These are phyloP conservation scores for Ustilago esculenta DNA, from an alignment of 1,284 basidiomycete genomes.

Conservation along the genomic window DNA sequence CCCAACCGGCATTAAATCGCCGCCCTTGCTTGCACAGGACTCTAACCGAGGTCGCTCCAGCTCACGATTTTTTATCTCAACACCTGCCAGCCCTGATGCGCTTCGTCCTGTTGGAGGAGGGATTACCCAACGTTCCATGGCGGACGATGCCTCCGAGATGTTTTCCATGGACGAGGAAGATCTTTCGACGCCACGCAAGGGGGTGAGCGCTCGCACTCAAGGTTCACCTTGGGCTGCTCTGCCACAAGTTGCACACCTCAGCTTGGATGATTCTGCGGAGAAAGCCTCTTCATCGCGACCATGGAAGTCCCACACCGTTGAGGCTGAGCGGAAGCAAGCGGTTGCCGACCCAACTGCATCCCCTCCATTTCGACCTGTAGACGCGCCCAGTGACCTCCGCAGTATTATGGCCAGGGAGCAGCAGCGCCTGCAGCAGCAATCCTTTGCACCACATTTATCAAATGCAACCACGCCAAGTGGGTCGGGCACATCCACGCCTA, in stretches of 20 bases:
- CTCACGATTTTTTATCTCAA: conserved; percentile 51
- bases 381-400: conserved; percentile 74
- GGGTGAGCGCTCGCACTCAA: conserved; percentile 7
- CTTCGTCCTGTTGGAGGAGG: conserved; percentile 28
- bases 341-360: conserved; percentile 10
- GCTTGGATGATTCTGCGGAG: conserved; percentile 30
- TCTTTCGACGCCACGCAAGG: conserved; percentile 25
- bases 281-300: conserved; percentile 51
- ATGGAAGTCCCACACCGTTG: conserved; percentile 70
- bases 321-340: conserved; percentile 67
- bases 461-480: conserved; percentile 32
- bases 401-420: conserved; percentile 78
- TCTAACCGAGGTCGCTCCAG: conserved; percentile 67
- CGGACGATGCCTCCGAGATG: conserved; percentile 68
- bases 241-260: conserved; percentile 41
- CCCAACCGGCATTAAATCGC: conserved; percentile 41
- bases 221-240: conserved; percentile 40
- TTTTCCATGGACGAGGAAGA: conserved; percentile 76
- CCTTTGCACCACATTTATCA: conserved; percentile 5
- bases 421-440: conserved; percentile 40
- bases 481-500: conserved; percentile 38
- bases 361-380: conserved; percentile 20
- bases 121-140: conserved; percentile 8
- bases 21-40: conserved; percentile 45
- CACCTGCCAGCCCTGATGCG: conserved; percentile 39